These are phyloP conservation scores for Cyclotella baltica DNA, from an alignment of 108 stramenopile species.

Conservation along the genomic window DNA sequence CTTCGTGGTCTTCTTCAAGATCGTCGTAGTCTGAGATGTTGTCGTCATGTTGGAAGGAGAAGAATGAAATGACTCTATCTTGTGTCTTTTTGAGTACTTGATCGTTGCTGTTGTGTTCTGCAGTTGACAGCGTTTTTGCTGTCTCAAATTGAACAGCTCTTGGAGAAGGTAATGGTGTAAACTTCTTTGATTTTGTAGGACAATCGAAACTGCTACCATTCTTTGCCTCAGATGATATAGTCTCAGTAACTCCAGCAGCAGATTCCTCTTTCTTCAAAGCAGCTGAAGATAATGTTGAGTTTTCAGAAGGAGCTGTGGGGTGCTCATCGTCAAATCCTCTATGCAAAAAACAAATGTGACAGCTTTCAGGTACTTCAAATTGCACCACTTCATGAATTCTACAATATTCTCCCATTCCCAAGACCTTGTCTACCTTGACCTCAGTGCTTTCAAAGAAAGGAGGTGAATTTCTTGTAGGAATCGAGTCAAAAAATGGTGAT, in stretches of 20 bases:
- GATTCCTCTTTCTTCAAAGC: not conserved
- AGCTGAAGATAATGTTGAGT: not conserved
- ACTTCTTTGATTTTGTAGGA: not conserved
- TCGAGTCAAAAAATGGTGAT: constrained; percentile 39
- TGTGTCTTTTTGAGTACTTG: not conserved
- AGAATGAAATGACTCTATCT: constrained; percentile 7
- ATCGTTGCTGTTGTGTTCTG: not conserved
- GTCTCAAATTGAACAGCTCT: not conserved
- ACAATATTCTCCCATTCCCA: constrained; percentile 75
- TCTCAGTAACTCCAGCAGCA: not conserved
- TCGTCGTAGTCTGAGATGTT: constrained; percentile 51
- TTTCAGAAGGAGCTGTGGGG: constrained; percentile 28
- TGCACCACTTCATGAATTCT: constrained; percentile 58
- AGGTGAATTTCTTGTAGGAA: not conserved
- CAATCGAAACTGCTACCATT: too few relatives aligned
- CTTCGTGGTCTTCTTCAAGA: constrained; percentile 45
- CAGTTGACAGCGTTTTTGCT: not conserved
- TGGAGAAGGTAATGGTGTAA: not conserved
- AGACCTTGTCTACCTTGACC: constrained; percentile 43
- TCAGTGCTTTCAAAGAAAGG: constrained; percentile 52
- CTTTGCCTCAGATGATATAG: too few relatives aligned
- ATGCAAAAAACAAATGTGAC: constrained; percentile 55
- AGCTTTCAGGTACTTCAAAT: constrained; percentile 43
- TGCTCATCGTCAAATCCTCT: constrained; percentile 36
- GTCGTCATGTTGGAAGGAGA: constrained; percentile 34